These are phyloP conservation scores for Penicillium sp. DNA, from an alignment of 2,329 filamentous ascomycete species.

Conservation along the genomic window DNA sequence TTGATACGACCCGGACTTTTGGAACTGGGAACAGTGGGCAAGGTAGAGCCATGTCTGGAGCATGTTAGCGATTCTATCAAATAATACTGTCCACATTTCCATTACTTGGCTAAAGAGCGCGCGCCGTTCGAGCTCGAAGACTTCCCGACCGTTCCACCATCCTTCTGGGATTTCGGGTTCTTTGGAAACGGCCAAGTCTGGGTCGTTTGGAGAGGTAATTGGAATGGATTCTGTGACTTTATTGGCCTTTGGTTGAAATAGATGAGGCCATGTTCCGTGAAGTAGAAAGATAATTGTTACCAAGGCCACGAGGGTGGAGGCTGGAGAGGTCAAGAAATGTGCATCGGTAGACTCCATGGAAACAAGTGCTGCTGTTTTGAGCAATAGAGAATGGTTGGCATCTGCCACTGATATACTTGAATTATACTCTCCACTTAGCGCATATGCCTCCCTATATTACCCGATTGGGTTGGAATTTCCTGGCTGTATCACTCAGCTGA, in stretches of 20 bases:
- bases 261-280: slow-evolving; percentile 9
- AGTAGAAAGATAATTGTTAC: slow-evolving; percentile 13
- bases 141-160: slow-evolving; percentile 39
- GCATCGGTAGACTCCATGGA: slow-evolving; percentile 16
- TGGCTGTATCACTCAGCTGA: slow-evolving; percentile 1
- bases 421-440: slow-evolving; percentile 11
- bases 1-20: slow-evolving; percentile 56
- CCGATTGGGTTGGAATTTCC: slow-evolving; percentile 26
- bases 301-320: slow-evolving; percentile 12
- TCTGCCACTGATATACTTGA: slow-evolving; percentile 15
- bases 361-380: neutral
- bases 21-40: slow-evolving; percentile 44
- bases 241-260: neutral
- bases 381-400: neutral
- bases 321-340: slow-evolving; percentile 7
- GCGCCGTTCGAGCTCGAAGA: slow-evolving; percentile 49
- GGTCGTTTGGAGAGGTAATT: neutral
- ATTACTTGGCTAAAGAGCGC: slow-evolving; percentile 49
- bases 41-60: slow-evolving; percentile 36
- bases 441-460: slow-evolving; percentile 11
- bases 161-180: slow-evolving; percentile 41
- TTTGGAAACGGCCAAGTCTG: slow-evolving; percentile 29
- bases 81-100: neutral
- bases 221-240: neutral
- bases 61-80: neutral